Evolutionary conservation across 805 yeast genomes (phyloP).

Genomic region (Candida endomychidarum): DNA sequence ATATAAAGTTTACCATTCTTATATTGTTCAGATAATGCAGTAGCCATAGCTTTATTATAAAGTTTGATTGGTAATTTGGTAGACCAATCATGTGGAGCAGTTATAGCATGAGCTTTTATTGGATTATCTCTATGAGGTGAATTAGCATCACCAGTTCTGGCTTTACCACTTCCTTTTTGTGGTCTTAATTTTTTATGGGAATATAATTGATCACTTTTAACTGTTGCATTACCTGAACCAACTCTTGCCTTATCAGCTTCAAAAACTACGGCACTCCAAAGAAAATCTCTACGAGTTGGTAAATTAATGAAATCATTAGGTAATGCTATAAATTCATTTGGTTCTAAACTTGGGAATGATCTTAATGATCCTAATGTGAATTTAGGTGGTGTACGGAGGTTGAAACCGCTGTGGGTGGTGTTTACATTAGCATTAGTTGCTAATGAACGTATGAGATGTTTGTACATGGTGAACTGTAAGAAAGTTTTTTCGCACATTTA

Average conservation of each 20-base stretch:
- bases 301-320: conserved; percentile 66
- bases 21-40: conserved; percentile 81
- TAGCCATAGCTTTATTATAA: conserved; percentile 73
- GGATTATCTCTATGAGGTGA: conserved; percentile 91
- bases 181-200: conserved; percentile 79
- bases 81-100: conserved; percentile 86
- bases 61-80: conserved; percentile 73
- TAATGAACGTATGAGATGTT: conserved; percentile 27
- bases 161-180: conserved; percentile 94
- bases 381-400: conserved; percentile 52
- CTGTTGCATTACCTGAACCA: conserved; percentile 83
- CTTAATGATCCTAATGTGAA: conserved; percentile 77
- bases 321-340: conserved; percentile 72
- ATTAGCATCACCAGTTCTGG: conserved; percentile 94
- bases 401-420: conserved; percentile 19
- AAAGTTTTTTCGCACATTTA: conserved; percentile 5
- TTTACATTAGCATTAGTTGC: conserved; percentile 25
- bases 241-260: conserved; percentile 90
- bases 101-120: conserved; percentile 84
- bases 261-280: conserved; percentile 92
- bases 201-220: conserved; percentile 82
- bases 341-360: conserved; percentile 88
- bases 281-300: conserved; percentile 84
- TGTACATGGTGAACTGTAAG: conserved; percentile 21
- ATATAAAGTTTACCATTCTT: conserved; percentile 70